These are phyloP conservation scores for Penicillium angulare DNA, from an alignment of 495 filamentous ascomycete species.

Conservation along the genomic window DNA sequence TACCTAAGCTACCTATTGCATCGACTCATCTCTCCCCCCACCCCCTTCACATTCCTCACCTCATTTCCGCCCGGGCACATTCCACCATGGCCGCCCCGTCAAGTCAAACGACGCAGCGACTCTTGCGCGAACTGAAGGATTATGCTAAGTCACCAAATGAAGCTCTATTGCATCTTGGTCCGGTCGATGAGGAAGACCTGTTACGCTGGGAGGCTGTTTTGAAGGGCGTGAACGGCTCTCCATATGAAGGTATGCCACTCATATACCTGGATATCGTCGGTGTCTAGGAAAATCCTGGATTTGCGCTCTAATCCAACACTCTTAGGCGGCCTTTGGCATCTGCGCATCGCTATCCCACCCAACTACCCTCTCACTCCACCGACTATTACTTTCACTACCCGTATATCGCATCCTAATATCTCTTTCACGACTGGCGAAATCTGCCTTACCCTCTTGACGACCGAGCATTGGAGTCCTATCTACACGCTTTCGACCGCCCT, in stretches of 20 bases:
- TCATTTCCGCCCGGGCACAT: conserved; percentile 1
- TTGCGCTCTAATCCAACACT: neutral
- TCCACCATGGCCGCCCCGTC: conserved; percentile 31
- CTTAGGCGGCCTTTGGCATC: conserved; percentile 78
- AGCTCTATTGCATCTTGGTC: conserved; percentile 60
- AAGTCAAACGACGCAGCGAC: conserved; percentile 52
- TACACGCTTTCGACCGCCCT: conserved; percentile 78
- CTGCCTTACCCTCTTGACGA: conserved; percentile 81
- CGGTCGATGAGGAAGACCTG: conserved; percentile 66
- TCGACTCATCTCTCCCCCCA: conserved; percentile 5
- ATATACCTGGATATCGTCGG: neutral
- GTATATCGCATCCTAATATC: conserved; percentile 85
- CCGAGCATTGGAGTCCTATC: conserved; percentile 77
- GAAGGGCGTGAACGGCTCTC: conserved; percentile 62
- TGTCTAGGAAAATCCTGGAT: too few species aligned
- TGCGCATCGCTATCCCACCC: conserved; percentile 71
- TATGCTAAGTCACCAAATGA: conserved; percentile 56
- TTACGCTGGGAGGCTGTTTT: conserved; percentile 78
- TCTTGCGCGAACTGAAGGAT: conserved; percentile 64
- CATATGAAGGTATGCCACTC: conserved; percentile 65
- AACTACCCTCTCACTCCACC: conserved; percentile 80
- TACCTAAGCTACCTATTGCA: neutral
- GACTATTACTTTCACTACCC: conserved; percentile 71
- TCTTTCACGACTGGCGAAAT: conserved; percentile 81
- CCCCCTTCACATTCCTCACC: conserved; percentile 2